phyloP scores from a whole-genome alignment of 2,329 filamentous ascomycete species.

The Paracorniculantispora psalliotae region DNA sequence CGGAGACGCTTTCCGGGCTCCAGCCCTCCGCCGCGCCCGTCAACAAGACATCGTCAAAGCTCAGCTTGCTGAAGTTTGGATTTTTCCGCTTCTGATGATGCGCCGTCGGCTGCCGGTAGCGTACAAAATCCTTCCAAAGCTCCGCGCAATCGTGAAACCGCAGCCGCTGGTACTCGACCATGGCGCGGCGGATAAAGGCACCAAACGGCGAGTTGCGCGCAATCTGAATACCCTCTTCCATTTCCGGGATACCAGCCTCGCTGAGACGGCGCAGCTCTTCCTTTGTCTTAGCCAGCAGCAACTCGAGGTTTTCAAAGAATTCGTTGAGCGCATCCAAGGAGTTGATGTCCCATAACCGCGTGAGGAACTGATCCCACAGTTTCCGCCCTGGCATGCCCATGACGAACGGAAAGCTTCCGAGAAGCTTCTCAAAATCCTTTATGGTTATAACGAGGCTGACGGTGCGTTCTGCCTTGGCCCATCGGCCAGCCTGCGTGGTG shows the following conservation, averaged over 20 bases:
- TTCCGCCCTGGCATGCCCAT: constrained; percentile 65
- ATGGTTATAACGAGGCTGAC: constrained; percentile 51
- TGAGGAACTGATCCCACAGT: constrained; percentile 84
- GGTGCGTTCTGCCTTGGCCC: constrained; percentile 45
- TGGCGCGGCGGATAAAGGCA: constrained; percentile 68
- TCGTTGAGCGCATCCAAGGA: constrained; percentile 74
- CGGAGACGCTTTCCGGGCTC: constrained; percentile 36
- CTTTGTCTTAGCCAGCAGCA: constrained; percentile 56
- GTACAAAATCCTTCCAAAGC: constrained; percentile 78
- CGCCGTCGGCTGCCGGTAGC: constrained; percentile 73
- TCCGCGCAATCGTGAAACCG: constrained; percentile 73
- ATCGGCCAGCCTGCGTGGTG: constrained; percentile 30
- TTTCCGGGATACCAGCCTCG: constrained; percentile 33
- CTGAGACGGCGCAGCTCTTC: constrained; percentile 54
- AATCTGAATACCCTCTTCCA: constrained; percentile 53
- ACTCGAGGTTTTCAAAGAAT: constrained; percentile 61
- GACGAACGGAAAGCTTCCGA: constrained; percentile 46
- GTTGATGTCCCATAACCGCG: constrained; percentile 76
- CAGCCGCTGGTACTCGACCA: constrained; percentile 74
- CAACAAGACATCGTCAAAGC: constrained; percentile 54
- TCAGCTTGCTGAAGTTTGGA: constrained; percentile 50
- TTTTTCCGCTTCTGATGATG: constrained; percentile 59
- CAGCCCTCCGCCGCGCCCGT: constrained; percentile 48
- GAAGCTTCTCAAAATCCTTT: constrained; percentile 55
- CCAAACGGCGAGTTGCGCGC: constrained; percentile 75